Percentiles rank a stretch among this genome's conserved stretches.
Conservation (phyloP, 2,329 filamentous ascomycete genomes). For the Microcyclospora tardicrescens region DNA sequence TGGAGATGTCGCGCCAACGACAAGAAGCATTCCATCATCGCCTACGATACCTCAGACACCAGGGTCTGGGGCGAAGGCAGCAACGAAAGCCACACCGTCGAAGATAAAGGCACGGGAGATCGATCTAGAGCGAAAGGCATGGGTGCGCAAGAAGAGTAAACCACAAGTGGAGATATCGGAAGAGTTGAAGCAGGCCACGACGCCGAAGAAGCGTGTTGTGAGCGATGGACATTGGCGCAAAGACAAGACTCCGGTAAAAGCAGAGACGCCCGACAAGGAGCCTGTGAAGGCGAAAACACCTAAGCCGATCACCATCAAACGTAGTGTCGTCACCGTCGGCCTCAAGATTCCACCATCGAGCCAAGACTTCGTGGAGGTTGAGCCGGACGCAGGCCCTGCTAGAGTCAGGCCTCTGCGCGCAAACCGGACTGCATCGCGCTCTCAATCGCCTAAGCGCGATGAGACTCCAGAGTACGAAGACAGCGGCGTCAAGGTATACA, state of each 20-base stretch:
- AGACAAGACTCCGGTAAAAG: conserved; percentile 15
- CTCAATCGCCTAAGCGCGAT: conserved; percentile 12
- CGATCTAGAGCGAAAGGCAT: conserved; percentile 22
- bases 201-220: conserved; percentile 82
- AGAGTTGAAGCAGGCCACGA: conserved; percentile 39
- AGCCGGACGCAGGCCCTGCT: conserved; percentile 10
- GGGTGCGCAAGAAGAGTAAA: conserved; percentile 24
- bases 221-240: conserved; percentile 76
- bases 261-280: conserved; percentile 10
- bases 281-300: conserved; percentile 15
- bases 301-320: conserved; percentile 17
- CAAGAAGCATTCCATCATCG: not conserved
- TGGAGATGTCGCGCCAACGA: not conserved
- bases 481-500: conserved; percentile 21
- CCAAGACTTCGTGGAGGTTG: conserved; percentile 17
- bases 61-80: conserved; percentile 9
- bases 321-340: conserved; percentile 20
- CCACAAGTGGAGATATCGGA: conserved; percentile 28
- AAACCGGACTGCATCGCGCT: conserved; percentile 8
- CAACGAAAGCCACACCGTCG: conserved; percentile 6
- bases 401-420: conserved; percentile 11
- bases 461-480: conserved; percentile 19
- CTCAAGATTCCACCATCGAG: conserved; percentile 21
- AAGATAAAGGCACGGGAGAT: conserved; percentile 11
- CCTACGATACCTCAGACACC: conserved; percentile 2